phyloP scores from a whole-genome alignment of 2,329 filamentous ascomycete genomes.

The Didymella glomerata region DNA sequence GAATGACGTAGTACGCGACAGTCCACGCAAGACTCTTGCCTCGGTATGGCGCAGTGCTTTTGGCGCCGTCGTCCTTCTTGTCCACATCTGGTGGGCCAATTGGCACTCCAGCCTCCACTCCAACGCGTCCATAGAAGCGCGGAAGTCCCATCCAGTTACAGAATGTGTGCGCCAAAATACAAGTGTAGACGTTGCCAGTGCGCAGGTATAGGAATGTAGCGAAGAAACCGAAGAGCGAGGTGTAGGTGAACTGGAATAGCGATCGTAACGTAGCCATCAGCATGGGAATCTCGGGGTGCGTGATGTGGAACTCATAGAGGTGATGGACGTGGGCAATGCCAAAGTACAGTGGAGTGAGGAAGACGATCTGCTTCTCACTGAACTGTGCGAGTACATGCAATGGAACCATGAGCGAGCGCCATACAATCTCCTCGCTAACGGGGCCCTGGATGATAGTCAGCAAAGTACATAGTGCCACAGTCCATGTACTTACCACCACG shows the following conservation, averaged over 20 bases:
- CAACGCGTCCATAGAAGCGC: conserved; percentile 80
- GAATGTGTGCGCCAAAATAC: conserved; percentile 81
- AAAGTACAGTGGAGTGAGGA: conserved; percentile 87
- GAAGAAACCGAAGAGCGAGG: conserved; percentile 91
- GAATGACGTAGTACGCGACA: conserved; percentile 77
- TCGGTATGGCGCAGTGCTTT: conserved; percentile 29
- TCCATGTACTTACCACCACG: conserved; percentile 71
- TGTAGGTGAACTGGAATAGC: conserved; percentile 86
- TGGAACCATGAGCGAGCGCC: conserved; percentile 85
- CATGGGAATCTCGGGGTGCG: conserved; percentile 74
- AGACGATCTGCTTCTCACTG: conserved; percentile 67
- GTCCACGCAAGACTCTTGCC: conserved; percentile 68
- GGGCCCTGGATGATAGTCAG: conserved; percentile 64
- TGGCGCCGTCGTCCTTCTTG: conserved; percentile 51
- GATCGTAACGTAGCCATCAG: conserved; percentile 73
- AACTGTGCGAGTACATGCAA: conserved; percentile 75
- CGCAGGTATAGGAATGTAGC: conserved; percentile 88
- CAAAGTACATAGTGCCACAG: not conserved
- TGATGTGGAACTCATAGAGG: conserved; percentile 90
- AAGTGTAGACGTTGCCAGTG: conserved; percentile 80
- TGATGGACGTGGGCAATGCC: conserved; percentile 94
- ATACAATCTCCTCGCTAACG: conserved; percentile 91
- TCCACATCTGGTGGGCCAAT: conserved; percentile 47
- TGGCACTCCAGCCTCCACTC: conserved; percentile 57
- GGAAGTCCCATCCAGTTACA: conserved; percentile 95